These are phyloP conservation scores for Pelargonium citronellum DNA, from an alignment of 441 rosid genomes.

Conservation along the genomic window DNA sequence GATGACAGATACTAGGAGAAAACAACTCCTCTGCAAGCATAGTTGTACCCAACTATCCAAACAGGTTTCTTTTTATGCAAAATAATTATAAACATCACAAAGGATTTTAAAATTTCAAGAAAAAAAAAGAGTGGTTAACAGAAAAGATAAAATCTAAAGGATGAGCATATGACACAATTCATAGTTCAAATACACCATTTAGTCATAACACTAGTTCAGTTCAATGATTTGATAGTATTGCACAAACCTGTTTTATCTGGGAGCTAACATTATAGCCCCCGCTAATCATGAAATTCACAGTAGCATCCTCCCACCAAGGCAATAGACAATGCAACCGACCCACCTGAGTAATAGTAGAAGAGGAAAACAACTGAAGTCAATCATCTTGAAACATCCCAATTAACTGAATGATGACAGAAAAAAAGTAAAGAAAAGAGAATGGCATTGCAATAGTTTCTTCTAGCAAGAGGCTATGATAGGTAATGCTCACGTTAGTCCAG, in stretches of 20 bases:
- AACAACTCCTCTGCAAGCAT: not conserved
- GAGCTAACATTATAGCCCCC: slow-evolving; percentile 60
- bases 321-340: slow-evolving; percentile 59
- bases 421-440: too few relatives aligned
- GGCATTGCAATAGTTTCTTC: not conserved
- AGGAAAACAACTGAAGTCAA: not conserved
- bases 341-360: slow-evolving; percentile 29
- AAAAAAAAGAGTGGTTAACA: too few relatives aligned
- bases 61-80: not conserved
- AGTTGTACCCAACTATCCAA: not conserved
- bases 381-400: not conserved
- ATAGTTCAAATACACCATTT: not conserved
- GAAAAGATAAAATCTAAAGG: not conserved
- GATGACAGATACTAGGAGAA: not conserved
- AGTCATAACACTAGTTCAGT: not conserved
- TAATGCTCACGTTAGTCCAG: slow-evolving; percentile 53
- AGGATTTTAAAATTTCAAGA: not conserved
- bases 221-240: not conserved
- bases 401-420: not conserved
- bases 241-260: slow-evolving; percentile 43
- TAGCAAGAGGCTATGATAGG: slow-evolving; percentile 8
- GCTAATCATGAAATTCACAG: slow-evolving; percentile 52
- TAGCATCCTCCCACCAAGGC: slow-evolving; percentile 77
- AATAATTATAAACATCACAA: not conserved
- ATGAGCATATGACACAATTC: not conserved